Evolutionary conservation across 176 grass and related monocot genomes (phyloP).

Genomic region (Dendrocalamus sinicus): DNA sequence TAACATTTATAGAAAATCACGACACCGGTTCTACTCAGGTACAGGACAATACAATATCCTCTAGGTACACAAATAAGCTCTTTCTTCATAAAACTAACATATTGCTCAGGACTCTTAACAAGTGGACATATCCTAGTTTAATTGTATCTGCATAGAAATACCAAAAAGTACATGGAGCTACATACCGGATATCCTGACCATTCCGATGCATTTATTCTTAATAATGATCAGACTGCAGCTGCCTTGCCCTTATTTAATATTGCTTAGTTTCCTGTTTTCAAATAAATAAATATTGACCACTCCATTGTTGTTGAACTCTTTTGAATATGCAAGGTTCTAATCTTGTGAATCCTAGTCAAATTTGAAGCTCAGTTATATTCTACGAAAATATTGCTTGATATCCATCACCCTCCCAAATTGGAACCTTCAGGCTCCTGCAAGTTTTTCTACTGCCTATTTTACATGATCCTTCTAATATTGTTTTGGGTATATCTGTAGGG

Average conservation of each 20-base stretch:
- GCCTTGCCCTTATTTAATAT: constrained; percentile 9
- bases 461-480: constrained; percentile 18
- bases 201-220: constrained; percentile 15
- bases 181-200: constrained; percentile 4
- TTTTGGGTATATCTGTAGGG: constrained; percentile 63
- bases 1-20: constrained; percentile 99
- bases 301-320: neutral
- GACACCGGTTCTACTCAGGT: constrained; percentile 99
- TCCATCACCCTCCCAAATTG: neutral
- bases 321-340: neutral
- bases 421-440: neutral
- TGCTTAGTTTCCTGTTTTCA: constrained; percentile 3
- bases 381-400: neutral
- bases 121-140: constrained; percentile 9
- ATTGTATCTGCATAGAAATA: constrained; percentile 26
- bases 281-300: neutral
- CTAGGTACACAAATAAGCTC: neutral
- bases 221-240: neutral
- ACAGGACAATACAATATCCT: constrained; percentile 49
- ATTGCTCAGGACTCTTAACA: neutral
- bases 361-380: neutral
- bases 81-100: constrained; percentile 1
- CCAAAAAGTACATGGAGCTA: neutral
- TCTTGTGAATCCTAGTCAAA: constrained; percentile 23
- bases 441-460: neutral